A percentile compares a stretch with the other conserved stretches of the same genome.
Conservation (phyloP, 2,329 filamentous ascomycete genomes). For the Penicillium aurantiogriseum region DNA sequence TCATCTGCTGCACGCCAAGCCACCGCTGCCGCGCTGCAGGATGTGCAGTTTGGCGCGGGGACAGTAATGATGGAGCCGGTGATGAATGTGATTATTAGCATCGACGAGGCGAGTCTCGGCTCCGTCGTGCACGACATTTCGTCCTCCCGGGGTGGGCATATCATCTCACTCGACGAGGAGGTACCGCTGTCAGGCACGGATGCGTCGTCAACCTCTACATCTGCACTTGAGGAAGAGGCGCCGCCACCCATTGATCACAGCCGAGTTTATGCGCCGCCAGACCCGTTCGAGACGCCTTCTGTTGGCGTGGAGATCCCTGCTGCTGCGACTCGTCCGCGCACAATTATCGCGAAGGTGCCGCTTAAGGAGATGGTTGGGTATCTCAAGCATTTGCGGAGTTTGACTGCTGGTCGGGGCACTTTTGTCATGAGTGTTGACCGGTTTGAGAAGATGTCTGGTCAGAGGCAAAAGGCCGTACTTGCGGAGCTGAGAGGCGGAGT, state of each 20-base stretch:
- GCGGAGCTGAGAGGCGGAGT: conserved; percentile 43
- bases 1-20: conserved; percentile 68
- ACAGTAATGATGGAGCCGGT: conserved; percentile 85
- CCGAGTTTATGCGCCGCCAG: conserved; percentile 81
- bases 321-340: conserved; percentile 49
- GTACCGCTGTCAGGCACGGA: conserved; percentile 33
- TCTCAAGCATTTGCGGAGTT: conserved; percentile 78
- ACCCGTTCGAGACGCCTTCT: conserved; percentile 62
- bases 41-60: conserved; percentile 39
- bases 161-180: conserved; percentile 67
- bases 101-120: conserved; percentile 78
- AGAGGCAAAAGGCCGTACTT: conserved; percentile 59
- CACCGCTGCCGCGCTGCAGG: conserved; percentile 66
- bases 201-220: conserved; percentile 11
- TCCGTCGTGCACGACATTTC: conserved; percentile 79
- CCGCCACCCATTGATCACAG: conserved; percentile 61
- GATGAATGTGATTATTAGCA: conserved; percentile 83
- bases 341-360: conserved; percentile 83
- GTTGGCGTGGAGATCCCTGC: conserved; percentile 25
- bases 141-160: conserved; percentile 68
- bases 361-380: conserved; percentile 97
- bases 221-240: conserved; percentile 27
- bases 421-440: conserved; percentile 73
- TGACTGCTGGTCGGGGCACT: conserved; percentile 80
- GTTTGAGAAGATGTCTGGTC: conserved; percentile 65